Conservation (phyloP, 2,329 filamentous ascomycete species). For the Epicoccum sorghinum region DNA sequence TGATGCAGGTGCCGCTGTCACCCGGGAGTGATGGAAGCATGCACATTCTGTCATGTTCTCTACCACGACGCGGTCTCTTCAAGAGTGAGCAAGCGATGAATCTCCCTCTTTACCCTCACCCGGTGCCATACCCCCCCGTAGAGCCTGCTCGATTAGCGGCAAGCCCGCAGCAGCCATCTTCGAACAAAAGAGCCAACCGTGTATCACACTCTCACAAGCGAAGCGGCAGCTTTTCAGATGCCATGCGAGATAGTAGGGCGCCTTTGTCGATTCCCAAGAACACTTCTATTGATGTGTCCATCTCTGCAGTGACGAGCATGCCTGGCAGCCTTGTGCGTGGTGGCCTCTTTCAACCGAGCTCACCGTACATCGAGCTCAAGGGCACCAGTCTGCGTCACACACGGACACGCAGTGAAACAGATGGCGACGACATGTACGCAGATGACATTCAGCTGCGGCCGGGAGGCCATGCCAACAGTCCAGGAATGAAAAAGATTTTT, state of each 20-base stretch:
- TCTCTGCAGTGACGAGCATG: constrained; percentile 69
- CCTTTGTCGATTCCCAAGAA: constrained; percentile 57
- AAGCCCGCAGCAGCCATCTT: constrained; percentile 35
- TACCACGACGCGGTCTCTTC: constrained; percentile 55
- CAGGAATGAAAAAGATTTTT: constrained; percentile 84
- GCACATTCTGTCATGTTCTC: constrained; percentile 65
- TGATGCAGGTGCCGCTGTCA: constrained; percentile 47
- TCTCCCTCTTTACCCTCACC: constrained; percentile 47
- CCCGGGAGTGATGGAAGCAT: constrained; percentile 59
- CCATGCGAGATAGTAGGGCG: constrained; percentile 71
- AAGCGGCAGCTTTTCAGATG: constrained; percentile 87
- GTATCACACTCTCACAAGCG: constrained; percentile 69
- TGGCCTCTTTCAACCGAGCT: constrained; percentile 79
- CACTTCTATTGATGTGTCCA: constrained; percentile 47
- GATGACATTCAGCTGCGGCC: constrained; percentile 30
- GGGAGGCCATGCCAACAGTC: constrained; percentile 44
- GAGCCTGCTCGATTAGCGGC: constrained; percentile 36
- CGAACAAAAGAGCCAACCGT: constrained; percentile 34
- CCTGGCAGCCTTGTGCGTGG: constrained; percentile 87
- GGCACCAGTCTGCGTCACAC: constrained; percentile 36
- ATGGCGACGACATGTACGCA: constrained; percentile 32
- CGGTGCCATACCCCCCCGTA: constrained; percentile 37
- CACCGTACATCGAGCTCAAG: constrained; percentile 73
- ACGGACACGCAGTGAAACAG: constrained; percentile 41
- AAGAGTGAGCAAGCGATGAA: constrained; percentile 48